A percentile compares a stretch with the other conserved stretches of the same genome.
Evolutionary conservation across 2,329 filamentous ascomycete genomes (phyloP).

Genomic region (Rutstroemia sp.): DNA sequence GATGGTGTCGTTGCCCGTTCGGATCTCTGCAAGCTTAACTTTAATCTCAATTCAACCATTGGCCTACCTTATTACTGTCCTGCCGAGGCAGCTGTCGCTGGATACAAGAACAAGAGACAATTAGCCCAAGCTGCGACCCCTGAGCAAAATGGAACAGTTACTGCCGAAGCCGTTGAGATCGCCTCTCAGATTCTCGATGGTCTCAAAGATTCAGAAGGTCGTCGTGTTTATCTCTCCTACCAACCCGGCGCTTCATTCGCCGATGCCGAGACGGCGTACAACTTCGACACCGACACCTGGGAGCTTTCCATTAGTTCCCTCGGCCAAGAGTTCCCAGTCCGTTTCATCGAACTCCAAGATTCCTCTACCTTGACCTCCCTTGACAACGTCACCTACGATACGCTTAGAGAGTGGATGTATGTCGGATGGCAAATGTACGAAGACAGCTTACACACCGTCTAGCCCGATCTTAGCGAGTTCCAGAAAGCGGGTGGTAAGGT

Average conservation of each 20-base stretch:
- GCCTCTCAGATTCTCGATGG: conserved; percentile 31
- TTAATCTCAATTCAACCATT: conserved; percentile 39
- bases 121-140: conserved; percentile 10
- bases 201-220: conserved; percentile 29
- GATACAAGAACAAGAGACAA: neutral
- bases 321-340: conserved; percentile 33
- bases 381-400: conserved; percentile 46
- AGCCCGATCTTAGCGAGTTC: conserved; percentile 46
- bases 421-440: conserved; percentile 40
- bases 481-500: conserved; percentile 45
- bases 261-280: no score
- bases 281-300: no score
- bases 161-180: conserved; percentile 29
- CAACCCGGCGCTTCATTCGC: no score
- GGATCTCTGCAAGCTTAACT: conserved; percentile 40
- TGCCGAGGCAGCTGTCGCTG: conserved; percentile 15
- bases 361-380: conserved; percentile 34
- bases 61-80: conserved; percentile 39
- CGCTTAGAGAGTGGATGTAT: conserved; percentile 46
- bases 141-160: conserved; percentile 18
- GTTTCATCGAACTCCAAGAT: conserved; percentile 35
- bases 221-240: conserved; percentile 27
- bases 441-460: conserved; percentile 45
- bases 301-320: conserved; percentile 22
- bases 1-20: conserved; percentile 47